Evolutionary conservation across 2,329 filamentous ascomycete genomes (phyloP).

Genomic region (Nigrograna mackinnonii): DNA sequence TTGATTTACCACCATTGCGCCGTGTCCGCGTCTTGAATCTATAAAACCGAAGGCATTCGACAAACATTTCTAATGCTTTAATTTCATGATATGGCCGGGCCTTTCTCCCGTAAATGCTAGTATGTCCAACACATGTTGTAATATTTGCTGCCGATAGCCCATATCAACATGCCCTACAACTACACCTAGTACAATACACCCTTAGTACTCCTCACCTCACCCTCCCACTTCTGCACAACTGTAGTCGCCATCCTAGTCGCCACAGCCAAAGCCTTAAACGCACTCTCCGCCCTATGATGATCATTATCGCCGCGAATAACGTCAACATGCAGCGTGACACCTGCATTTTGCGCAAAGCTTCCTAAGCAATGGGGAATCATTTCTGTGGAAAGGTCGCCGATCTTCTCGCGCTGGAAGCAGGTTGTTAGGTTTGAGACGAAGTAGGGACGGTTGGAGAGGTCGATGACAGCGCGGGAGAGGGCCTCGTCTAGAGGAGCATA

Average conservation of each 20-base stretch:
- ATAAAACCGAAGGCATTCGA: no score
- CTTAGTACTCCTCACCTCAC: constrained; percentile 95
- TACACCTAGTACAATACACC: constrained; percentile 68
- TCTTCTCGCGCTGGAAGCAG: constrained; percentile 82
- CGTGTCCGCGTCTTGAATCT: no score
- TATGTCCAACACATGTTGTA: no score
- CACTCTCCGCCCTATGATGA: constrained; percentile 93
- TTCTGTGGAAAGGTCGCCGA: constrained; percentile 90
- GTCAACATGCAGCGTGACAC: constrained; percentile 94
- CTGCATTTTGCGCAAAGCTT: constrained; percentile 88
- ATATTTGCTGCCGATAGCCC: no score
- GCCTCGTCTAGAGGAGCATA: constrained; percentile 96
- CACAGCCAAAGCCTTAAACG: constrained; percentile 93
- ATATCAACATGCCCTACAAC: no score
- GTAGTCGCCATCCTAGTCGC: constrained; percentile 79
- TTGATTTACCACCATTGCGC: no score
- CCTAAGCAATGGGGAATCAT: constrained; percentile 97
- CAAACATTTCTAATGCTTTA: no score
- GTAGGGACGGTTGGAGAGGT: constrained; percentile 91
- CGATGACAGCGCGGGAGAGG: constrained; percentile 88
- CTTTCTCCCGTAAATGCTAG: no score
- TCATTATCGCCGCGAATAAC: constrained; percentile 90
- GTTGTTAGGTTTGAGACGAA: constrained; percentile 74
- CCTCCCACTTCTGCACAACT: constrained; percentile 77
- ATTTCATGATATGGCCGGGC: no score